These are phyloP conservation scores for Ambispora gerdemannii DNA, from an alignment of 192 early-diverging fungal genomes.

Conservation along the genomic window DNA sequence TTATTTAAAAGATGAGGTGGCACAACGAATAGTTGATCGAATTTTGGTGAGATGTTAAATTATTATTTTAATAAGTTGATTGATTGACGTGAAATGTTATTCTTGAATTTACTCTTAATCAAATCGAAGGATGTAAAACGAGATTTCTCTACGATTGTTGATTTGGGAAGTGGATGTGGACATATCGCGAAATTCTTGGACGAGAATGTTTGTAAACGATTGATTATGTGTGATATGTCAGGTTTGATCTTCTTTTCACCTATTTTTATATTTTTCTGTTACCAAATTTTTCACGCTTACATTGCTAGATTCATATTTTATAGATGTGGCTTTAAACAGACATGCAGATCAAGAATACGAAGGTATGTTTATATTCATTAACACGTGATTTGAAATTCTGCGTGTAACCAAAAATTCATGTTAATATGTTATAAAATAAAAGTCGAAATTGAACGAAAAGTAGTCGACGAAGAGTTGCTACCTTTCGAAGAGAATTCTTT, in stretches of 20 bases:
- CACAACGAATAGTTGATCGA: constrained; percentile 81
- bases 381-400: too few relatives aligned
- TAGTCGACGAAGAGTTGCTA: constrained; percentile 82
- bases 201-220: constrained; percentile 72
- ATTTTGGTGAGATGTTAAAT: constrained; percentile 56
- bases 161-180: constrained; percentile 85
- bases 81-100: too few relatives aligned
- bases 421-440: not conserved
- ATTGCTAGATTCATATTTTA: not conserved
- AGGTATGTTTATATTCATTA: too few relatives aligned
- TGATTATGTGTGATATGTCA: constrained; percentile 88
- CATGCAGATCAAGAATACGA: constrained; percentile 54
- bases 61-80: not conserved
- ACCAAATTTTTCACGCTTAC: constrained; percentile 1
- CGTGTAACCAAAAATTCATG: too few relatives aligned
- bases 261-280: constrained; percentile 26
- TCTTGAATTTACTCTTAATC: too few relatives aligned
- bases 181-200: constrained; percentile 83
- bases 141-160: constrained; percentile 78
- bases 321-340: constrained; percentile 50
- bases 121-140: constrained; percentile 85
- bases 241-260: too few relatives aligned
- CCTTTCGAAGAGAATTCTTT: constrained; percentile 81
- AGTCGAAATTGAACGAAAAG: constrained; percentile 72
- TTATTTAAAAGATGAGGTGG: constrained; percentile 91